Base-by-base conservation (phyloP, 139 green algal species). In the Edaphochlamys debaryana region DNA sequence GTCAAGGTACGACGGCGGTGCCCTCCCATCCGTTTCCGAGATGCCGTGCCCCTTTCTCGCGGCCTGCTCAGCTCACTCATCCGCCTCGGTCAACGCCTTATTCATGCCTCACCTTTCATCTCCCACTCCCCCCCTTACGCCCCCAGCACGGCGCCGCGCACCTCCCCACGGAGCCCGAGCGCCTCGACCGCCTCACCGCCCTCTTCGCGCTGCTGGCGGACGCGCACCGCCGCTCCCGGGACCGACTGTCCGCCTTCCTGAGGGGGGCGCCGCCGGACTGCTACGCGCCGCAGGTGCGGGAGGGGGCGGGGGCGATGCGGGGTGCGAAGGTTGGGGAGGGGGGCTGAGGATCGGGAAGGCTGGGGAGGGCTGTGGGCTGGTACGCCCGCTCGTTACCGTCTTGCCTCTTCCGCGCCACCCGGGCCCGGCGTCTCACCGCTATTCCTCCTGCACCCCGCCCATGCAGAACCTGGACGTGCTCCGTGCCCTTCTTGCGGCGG, bases 401-500 rank as follows among this genome's bases (percentile, higher is more conserved):
- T n/a, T n/a, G n/a, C n/a, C n/a, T n/a, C n/a, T n/a, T n/a, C n/a
- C n/a, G n/a, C n/a, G n/a, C n/a, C n/a, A n/a, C n/a, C n/a, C n/a
- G n/a, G n/a, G n/a, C n/a, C n/a, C n/a, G n/a, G n/a, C n/a, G n/a
- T n/a, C n/a, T n/a, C n/a, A n/a, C n/a, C n/a, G n/a, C n/a, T n/a
- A n/a, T n/a, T n/a, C n/a, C n/a, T n/a, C n/a, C n/a, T n/a, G n/a
- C n/a, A n/a, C n/a, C n/a, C n/a, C n/a, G n/a, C n/a, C n/a, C n/a
- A n/a, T n/a, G n/a, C n/a, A 83, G 77, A 83, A 50, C 63, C 64
- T 83, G 3, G 77, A 74, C 30, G 75, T 81, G 40, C 62, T 81
- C 40, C 60, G 75, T 0, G 38, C 40, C 32, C 75, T 81, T 40
- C 75, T 81, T 2, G 40, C 60, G 3, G 45, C 40, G 13, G 29